Conservation (phyloP, 176 grass and related monocot species). For the Alopecurus myosuroides region DNA sequence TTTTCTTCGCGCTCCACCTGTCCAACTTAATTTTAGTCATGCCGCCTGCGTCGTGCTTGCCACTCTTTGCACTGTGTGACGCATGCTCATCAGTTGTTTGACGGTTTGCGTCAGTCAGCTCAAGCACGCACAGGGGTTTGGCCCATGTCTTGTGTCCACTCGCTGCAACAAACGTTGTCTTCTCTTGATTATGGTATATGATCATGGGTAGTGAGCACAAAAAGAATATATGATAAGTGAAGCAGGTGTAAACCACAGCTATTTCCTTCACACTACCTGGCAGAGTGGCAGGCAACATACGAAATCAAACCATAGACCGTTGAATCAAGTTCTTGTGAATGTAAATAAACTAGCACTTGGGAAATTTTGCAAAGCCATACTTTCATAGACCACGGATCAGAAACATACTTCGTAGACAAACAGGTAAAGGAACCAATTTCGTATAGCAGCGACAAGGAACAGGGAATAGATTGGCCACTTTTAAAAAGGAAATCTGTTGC, state of each 20-base stretch:
- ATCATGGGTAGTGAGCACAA: not conserved
- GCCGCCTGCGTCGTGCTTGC: not conserved
- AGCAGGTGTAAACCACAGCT: not conserved
- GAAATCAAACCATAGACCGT: not conserved
- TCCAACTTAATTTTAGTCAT: not conserved
- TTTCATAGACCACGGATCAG: not conserved
- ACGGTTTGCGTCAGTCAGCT: not conserved
- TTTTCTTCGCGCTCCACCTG: not conserved
- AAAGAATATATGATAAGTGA: not conserved
- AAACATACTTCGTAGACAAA: not conserved
- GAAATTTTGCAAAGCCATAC: not conserved
- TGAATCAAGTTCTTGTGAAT: not conserved
- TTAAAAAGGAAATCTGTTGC: too few relatives aligned
- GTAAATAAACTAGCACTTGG: not conserved
- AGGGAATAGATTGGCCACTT: too few relatives aligned
- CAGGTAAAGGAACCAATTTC: not conserved
- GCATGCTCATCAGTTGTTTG: not conserved
- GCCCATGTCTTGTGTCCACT: not conserved
- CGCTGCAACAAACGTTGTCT: not conserved
- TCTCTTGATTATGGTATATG: not conserved
- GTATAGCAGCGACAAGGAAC: not conserved
- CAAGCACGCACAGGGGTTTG: not conserved
- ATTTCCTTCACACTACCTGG: not conserved
- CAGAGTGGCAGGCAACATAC: not conserved
- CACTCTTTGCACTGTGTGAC: not conserved